phyloP scores from a whole-genome alignment of 768 basidiomycete species.

The Russula griseocarnosa region DNA sequence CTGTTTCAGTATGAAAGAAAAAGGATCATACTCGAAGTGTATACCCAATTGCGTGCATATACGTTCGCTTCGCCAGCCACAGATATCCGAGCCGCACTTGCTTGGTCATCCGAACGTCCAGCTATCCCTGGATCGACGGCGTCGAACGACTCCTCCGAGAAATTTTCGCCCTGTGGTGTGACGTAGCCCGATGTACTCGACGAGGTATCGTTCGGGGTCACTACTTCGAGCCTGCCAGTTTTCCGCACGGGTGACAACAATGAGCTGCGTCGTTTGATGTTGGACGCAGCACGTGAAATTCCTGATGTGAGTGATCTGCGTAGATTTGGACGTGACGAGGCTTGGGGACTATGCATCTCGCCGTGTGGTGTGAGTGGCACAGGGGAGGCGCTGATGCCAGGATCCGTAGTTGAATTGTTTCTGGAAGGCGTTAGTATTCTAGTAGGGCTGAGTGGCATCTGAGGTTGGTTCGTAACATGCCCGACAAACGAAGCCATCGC shows the following conservation, averaged over 20 bases:
- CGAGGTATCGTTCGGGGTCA: background rate
- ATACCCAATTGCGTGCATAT: conserved; percentile 51
- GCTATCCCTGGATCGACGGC: conserved; percentile 28
- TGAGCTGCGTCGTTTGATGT: conserved; percentile 11
- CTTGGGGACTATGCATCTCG: background rate
- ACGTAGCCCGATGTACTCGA: conserved; percentile 1
- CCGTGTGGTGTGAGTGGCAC: background rate
- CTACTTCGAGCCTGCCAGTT: background rate
- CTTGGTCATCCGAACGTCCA: conserved; percentile 24
- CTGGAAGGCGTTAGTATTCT: background rate
- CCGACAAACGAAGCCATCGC: conserved; percentile 70
- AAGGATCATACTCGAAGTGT: conserved; percentile 21
- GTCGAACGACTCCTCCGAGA: conserved; percentile 26
- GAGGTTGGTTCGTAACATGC: conserved; percentile 52
- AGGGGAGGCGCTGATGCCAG: background rate
- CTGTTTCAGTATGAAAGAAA: background rate
- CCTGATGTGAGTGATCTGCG: conserved; percentile 10
- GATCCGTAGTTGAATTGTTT: background rate
- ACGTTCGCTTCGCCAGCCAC: conserved; percentile 59
- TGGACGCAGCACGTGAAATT: conserved; percentile 7
- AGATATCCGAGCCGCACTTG: conserved; percentile 15
- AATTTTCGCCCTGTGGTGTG: conserved; percentile 3
- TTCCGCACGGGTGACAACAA: background rate
- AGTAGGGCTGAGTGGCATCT: conserved; percentile 6
- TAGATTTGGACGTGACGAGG: background rate